Conservation (phyloP, 2,329 filamentous ascomycete species). For the Phyllosticta citriasiana region DNA sequence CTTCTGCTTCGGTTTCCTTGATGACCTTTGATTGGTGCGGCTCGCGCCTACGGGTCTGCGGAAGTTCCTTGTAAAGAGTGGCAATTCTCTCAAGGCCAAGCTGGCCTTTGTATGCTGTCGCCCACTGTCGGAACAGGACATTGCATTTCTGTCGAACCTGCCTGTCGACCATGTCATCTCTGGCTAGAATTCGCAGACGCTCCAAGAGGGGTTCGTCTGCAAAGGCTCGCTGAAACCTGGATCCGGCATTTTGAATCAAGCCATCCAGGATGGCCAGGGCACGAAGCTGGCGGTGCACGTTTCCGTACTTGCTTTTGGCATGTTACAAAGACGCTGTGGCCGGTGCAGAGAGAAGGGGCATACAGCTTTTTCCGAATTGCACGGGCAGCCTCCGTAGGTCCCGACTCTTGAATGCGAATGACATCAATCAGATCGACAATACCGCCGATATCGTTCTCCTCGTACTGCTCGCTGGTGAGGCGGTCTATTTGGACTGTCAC, state of each 20-base stretch:
- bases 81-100: constrained; percentile 72
- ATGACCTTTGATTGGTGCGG: constrained; percentile 74
- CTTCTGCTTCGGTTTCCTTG: constrained; percentile 66
- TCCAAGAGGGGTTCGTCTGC: constrained; percentile 87
- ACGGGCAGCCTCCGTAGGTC: constrained; percentile 79
- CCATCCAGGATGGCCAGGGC: constrained; percentile 84
- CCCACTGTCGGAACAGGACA: constrained; percentile 79
- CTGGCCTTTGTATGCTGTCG: constrained; percentile 66
- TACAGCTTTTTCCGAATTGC: constrained; percentile 91
- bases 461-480: constrained; percentile 78
- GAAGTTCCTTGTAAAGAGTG: constrained; percentile 63
- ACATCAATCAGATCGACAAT: constrained; percentile 93
- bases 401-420: constrained; percentile 77
- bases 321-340: not conserved
- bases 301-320: constrained; percentile 70
- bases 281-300: constrained; percentile 80
- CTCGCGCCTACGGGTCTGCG: constrained; percentile 49
- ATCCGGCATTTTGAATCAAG: constrained; percentile 86
- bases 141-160: constrained; percentile 84
- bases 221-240: constrained; percentile 76
- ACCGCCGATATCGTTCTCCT: constrained; percentile 83
- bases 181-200: constrained; percentile 77
- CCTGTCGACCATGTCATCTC: constrained; percentile 72
- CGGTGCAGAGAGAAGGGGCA: constrained; percentile 19
- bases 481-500: constrained; percentile 88